These are phyloP conservation scores for Isatis tinctoria DNA, from an alignment of 345 rosid genomes.

Conservation along the genomic window DNA sequence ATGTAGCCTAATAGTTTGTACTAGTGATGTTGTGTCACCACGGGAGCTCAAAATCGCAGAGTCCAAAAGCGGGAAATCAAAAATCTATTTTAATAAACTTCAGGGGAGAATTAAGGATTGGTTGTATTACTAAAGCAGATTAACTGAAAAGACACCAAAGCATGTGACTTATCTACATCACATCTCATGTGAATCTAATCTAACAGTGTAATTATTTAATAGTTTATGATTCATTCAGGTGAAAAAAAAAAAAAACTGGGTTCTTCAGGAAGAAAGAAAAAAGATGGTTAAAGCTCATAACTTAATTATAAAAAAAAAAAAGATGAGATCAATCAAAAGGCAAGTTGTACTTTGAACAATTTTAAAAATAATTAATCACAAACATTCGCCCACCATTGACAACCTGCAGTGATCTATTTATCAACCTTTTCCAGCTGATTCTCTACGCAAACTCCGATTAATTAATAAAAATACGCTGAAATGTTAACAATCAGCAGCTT, in stretches of 20 bases:
- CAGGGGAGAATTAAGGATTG: background rate
- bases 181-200: constrained; percentile 4
- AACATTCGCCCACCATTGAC: constrained; percentile 28
- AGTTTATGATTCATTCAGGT: constrained; percentile 20
- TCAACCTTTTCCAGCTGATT: constrained; percentile 27
- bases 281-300: constrained; percentile 12
- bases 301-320: background rate
- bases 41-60: background rate
- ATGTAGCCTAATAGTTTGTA: background rate
- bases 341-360: constrained; percentile 27
- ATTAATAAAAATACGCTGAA: constrained; percentile 3
- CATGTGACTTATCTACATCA: constrained; percentile 6
- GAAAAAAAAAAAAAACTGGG: background rate
- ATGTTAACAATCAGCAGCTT: constrained; percentile 17
- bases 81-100: background rate
- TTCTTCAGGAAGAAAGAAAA: background rate
- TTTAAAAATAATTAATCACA: background rate
- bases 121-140: background rate
- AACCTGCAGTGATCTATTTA: constrained; percentile 27
- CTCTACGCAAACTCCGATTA: constrained; percentile 25
- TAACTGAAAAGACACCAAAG: background rate
- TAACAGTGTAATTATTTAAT: background rate
- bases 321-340: constrained; percentile 30
- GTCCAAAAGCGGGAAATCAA: background rate
- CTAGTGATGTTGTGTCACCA: background rate